Base-by-base conservation (phyloP, 2,329 filamentous ascomycete genomes). In the Epichloe brachyelytri region DNA sequence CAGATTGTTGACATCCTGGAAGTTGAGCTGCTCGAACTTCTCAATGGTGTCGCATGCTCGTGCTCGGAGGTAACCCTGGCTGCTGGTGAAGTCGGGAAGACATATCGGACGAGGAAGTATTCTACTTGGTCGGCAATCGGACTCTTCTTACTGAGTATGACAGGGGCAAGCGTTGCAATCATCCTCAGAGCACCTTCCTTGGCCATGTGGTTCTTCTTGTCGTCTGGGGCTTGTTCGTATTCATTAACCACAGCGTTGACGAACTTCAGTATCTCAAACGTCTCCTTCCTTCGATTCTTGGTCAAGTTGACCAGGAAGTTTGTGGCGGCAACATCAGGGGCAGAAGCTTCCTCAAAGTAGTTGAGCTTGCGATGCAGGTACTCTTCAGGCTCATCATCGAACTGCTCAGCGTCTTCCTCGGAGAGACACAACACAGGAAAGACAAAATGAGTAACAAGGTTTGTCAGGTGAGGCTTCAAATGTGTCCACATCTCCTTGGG, bases 301-400 rank as follows among this genome's bases (percentile, higher is more conserved):
- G 93, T 96, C 51, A 98, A 77, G 49, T 89, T 91, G 54, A 96
- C 86, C 49, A 98, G 74, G 75, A 98, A 97, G 69, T 96, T 97
- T 15, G 90, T 96, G 4, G 93, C 93, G 3, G 93, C 88, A 52
- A 97, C 87, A 65, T 97, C 93, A 6, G 93, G 93, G 15, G 93
- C 85, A 0, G 91, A 95, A 4, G 95, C 87, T 63, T 98, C 93
- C 68, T 98, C 93, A 65, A 95, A 98, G 64, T 91, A 96, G 69
- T 97, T 98, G 54, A 98, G 77, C 68, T 96, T 97, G 51, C 93
- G 83, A 72, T 98, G 93, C 40, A 98, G 80, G 65, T 97, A 98
- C 68, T 98, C 93, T 55, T 93, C 87, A 5, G 93, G 93, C 63
- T 98, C 89, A 12, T 90, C 85, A 63, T 95, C 82, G 63, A 98